Percentiles rank a stretch among this genome's conserved stretches.
Evolutionary conservation across 139 green algal genomes (phyloP).

Genomic region (Pseudopediastrum boryanum): DNA sequence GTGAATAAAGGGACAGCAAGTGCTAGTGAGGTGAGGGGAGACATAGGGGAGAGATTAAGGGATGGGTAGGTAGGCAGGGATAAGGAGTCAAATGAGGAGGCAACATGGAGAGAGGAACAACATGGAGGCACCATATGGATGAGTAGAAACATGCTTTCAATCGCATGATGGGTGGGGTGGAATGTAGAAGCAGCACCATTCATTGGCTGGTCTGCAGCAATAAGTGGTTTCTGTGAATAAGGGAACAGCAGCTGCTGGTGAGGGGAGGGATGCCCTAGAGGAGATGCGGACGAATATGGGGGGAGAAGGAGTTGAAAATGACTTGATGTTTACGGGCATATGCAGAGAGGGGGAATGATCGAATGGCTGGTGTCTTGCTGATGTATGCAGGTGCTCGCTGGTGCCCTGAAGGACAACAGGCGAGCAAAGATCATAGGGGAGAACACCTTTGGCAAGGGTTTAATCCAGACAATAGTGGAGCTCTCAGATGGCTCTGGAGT

Average conservation of each 20-base stretch:
- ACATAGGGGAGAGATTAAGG: too few relatives aligned
- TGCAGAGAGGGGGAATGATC: too few relatives aligned
- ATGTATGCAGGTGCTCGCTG: conserved; percentile 84
- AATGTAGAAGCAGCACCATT: too few relatives aligned
- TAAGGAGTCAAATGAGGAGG: too few relatives aligned
- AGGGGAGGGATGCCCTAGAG: conserved; percentile 66
- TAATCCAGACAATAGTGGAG: conserved; percentile 96
- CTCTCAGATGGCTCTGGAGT: conserved; percentile 91
- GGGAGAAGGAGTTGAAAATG: too few relatives aligned
- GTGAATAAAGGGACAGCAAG: conserved; percentile 96
- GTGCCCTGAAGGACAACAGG: conserved; percentile 92
- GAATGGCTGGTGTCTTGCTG: background rate
- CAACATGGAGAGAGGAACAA: too few relatives aligned
- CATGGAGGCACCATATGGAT: too few relatives aligned
- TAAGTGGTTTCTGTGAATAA: conserved; percentile 89
- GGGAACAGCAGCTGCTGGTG: conserved; percentile 89
- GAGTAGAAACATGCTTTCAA: too few relatives aligned
- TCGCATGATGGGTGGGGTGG: too few relatives aligned
- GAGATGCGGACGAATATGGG: too few relatives aligned
- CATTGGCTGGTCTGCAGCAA: conserved; percentile 9
- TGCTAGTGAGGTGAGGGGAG: conserved; percentile 80
- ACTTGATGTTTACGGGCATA: background rate
- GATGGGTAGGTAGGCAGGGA: too few relatives aligned
- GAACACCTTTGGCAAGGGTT: conserved; percentile 95
- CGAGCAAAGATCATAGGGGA: conserved; percentile 80